Percentiles rank a stretch among this genome's conserved stretches.
Evolutionary conservation across 495 filamentous ascomycete species (phyloP).

Genomic region (Penicillium chermesinum): DNA sequence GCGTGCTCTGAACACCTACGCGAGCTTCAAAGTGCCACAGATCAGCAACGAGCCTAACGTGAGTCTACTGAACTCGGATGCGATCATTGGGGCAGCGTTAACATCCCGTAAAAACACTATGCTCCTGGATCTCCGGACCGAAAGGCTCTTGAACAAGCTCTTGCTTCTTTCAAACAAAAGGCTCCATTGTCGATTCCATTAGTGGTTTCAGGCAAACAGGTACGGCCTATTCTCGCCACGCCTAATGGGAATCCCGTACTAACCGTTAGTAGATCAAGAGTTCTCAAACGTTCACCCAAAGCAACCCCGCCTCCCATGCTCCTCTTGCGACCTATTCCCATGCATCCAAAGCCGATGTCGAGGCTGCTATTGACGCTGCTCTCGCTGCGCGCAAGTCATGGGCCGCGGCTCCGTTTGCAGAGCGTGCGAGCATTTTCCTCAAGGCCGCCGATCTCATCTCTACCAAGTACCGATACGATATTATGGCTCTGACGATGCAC

Average conservation of each 20-base stretch:
- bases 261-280: conserved; percentile 25
- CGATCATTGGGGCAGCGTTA: too few relatives aligned
- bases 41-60: conserved; percentile 93
- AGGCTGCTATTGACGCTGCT: conserved; percentile 70
- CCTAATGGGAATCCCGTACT: too few relatives aligned
- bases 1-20: conserved; percentile 50
- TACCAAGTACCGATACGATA: conserved; percentile 84
- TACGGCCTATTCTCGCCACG: too few relatives aligned
- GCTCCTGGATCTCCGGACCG: conserved; percentile 74
- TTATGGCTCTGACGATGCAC: conserved; percentile 90
- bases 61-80: too few relatives aligned
- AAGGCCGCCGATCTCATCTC: conserved; percentile 87
- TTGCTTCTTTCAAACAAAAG: conserved; percentile 39
- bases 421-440: conserved; percentile 88
- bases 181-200: conserved; percentile 66
- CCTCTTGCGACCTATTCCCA: conserved; percentile 73
- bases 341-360: conserved; percentile 66
- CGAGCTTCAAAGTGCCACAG: conserved; percentile 80
- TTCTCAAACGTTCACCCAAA: conserved; percentile 49
- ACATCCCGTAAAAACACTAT: conserved; percentile 68
- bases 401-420: conserved; percentile 77
- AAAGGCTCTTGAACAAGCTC: conserved; percentile 62
- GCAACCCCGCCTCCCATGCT: conserved; percentile 72
- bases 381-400: conserved; percentile 75
- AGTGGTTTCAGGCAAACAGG: conserved; percentile 73